Percentiles rank a stretch among this genome's conserved stretches.
These are phyloP conservation scores for Chrysanthemum makinoi DNA, from an alignment of 129 eudicot species.

Conservation along the genomic window DNA sequence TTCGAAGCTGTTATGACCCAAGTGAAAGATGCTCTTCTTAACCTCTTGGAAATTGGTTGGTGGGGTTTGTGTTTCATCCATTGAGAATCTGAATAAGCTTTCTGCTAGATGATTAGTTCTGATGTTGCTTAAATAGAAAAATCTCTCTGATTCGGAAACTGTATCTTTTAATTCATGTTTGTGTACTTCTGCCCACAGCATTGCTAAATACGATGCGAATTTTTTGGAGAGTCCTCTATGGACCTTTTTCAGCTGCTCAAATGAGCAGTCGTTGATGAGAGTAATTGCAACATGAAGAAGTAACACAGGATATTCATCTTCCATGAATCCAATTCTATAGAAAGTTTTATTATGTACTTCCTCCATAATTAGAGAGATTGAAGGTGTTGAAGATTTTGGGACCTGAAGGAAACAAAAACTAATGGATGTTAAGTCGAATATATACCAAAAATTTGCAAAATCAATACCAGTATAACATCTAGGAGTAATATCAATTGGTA, in stretches of 20 bases:
- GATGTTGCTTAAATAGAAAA: constrained; percentile 44
- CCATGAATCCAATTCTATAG: constrained; percentile 37
- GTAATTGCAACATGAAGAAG: constrained; percentile 55
- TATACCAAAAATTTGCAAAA: not conserved
- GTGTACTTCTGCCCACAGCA: constrained; percentile 52
- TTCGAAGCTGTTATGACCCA: constrained; percentile 36
- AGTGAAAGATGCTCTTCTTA: constrained; percentile 44
- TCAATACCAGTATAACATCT: constrained; percentile 3
- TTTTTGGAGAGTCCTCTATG: constrained; percentile 33
- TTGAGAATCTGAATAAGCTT: constrained; percentile 69
- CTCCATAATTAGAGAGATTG: constrained; percentile 32
- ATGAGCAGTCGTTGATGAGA: constrained; percentile 60
- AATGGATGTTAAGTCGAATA: constrained; percentile 37
- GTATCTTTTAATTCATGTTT: constrained; percentile 28
- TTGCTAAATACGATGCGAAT: constrained; percentile 30
- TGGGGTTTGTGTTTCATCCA: constrained; percentile 22
- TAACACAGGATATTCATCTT: constrained; percentile 48
- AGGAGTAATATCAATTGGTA: not conserved
- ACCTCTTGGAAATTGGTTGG: constrained; percentile 32
- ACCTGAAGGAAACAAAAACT: constrained; percentile 73
- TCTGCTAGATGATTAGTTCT: constrained; percentile 54
- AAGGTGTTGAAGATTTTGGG: constrained; percentile 36
- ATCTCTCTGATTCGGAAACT: constrained; percentile 16
- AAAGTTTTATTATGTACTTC: constrained; percentile 16
- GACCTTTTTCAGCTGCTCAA: constrained; percentile 51